These are phyloP conservation scores for Cercospora brassicicola DNA, from an alignment of 2,329 filamentous ascomycete genomes.

Conservation along the genomic window DNA sequence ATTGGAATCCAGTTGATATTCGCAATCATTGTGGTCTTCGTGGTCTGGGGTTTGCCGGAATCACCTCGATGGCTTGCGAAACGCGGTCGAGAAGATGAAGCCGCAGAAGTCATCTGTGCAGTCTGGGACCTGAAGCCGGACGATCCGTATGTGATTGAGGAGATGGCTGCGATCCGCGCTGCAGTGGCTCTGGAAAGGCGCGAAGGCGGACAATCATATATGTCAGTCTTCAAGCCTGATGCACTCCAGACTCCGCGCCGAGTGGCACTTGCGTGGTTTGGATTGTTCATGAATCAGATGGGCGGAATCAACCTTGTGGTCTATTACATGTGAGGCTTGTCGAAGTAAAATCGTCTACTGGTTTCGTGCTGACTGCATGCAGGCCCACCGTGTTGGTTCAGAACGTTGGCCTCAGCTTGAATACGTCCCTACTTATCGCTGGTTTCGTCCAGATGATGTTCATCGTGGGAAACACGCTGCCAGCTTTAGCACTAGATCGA, in stretches of 20 bases:
- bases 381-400: too few species aligned
- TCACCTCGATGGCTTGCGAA: slow-evolving; percentile 33
- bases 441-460: slow-evolving; percentile 45
- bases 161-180: slow-evolving; percentile 37
- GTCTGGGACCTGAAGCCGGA: slow-evolving; percentile 29
- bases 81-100: slow-evolving; percentile 30
- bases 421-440: slow-evolving; percentile 47
- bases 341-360: too few species aligned
- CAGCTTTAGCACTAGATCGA: slow-evolving; percentile 46
- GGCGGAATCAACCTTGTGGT: slow-evolving; percentile 41
- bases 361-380: too few species aligned
- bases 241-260: slow-evolving; percentile 40
- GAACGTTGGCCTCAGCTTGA: slow-evolving; percentile 47
- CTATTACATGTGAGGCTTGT: too few species aligned
- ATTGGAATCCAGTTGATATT: slow-evolving; percentile 26
- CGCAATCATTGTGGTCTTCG: slow-evolving; percentile 42
- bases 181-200: slow-evolving; percentile 39
- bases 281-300: slow-evolving; percentile 43
- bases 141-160: slow-evolving; percentile 28
- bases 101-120: slow-evolving; percentile 31
- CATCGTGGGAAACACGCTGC: slow-evolving; percentile 44
- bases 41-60: slow-evolving; percentile 24
- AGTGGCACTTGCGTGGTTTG: slow-evolving; percentile 41
- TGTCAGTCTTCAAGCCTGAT: slow-evolving; percentile 39
- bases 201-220: slow-evolving; percentile 36